Evolutionary conservation across 257 asterid species (phyloP), one percentile per base, ranked within the genome.

Genomic region (Datura wrightii): DNA sequence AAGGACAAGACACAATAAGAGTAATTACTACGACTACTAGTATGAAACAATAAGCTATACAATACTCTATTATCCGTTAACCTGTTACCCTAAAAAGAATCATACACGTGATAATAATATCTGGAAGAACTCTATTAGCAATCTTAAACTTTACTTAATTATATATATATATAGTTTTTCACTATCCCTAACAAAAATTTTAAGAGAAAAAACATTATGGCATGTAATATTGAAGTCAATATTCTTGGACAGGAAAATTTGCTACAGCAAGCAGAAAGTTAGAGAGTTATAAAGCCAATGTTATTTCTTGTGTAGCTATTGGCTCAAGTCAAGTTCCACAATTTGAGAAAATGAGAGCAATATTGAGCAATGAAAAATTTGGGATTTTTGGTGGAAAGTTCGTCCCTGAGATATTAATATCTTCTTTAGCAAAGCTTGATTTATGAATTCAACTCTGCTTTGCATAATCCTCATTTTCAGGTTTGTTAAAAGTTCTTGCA

Each of bases 351-450:
- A 84, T 87, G 34, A 83, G 86, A n/a, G 39, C 84, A 1, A 60
- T 16, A 31, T 34, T 55, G 11, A 84, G n/a, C 50, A 66, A 63
- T 83, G 94, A 95, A 24, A 94, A 93, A 60, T 93, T 89, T 7
- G 98, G 98, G 0, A 88, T 85, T 80, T 95, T 87, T 5, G 98
- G 98, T 46, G 98, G 98, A 34, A 78, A 84, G 19, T 92, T 91
- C 62, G 97, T 95, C 53, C 98, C 95, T 2, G 96, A 94, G 85
- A 92, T 94, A 3, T 90, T 93, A 5, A 89, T 93, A 15, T 54
- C 83, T 79, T 82, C 89, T 86, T 89, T 94, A 85, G 85, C 80
- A 87, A 84, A 34, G 88, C 98, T 93, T 74, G 93, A 63, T n/a
- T 8, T 85, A 83, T 76, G 97, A 91, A 36, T 92, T 93, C 88